Evolutionary conservation across 768 basidiomycete species (phyloP).

Genomic region (Tulasnella calospora): DNA sequence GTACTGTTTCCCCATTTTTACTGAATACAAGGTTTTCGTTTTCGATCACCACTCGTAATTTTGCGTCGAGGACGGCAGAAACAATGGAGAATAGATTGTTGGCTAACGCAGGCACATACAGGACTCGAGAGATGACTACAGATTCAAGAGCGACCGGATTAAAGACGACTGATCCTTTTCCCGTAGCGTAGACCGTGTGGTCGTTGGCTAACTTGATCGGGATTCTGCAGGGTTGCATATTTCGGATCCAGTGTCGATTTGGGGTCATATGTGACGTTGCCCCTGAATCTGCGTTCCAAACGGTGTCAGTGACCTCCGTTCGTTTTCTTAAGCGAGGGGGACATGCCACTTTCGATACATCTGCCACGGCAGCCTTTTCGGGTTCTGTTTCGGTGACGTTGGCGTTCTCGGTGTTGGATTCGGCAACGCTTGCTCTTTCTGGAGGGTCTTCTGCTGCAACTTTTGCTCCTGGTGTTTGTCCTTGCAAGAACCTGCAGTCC

Average conservation of each 20-base stretch:
- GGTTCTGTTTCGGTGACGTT: no score
- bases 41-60: background rate
- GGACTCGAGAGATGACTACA: background rate
- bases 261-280: constrained; percentile 9
- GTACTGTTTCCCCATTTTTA: background rate
- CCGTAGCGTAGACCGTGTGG: background rate
- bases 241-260: background rate
- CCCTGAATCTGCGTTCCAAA: constrained; percentile 11
- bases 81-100: constrained; percentile 12
- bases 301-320: background rate
- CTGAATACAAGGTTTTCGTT: background rate
- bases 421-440: no score
- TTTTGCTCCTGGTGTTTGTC: background rate
- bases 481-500: background rate
- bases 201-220: background rate
- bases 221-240: background rate
- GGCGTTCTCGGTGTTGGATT: no score
- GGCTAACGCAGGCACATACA: background rate
- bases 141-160: background rate
- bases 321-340: no score
- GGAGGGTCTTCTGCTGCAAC: no score
- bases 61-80: background rate
- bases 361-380: background rate
- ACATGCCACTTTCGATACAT: background rate
- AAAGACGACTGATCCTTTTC: background rate